Evolutionary conservation across 495 filamentous ascomycete genomes (phyloP).

Genomic region (Penicillium odoratum): DNA sequence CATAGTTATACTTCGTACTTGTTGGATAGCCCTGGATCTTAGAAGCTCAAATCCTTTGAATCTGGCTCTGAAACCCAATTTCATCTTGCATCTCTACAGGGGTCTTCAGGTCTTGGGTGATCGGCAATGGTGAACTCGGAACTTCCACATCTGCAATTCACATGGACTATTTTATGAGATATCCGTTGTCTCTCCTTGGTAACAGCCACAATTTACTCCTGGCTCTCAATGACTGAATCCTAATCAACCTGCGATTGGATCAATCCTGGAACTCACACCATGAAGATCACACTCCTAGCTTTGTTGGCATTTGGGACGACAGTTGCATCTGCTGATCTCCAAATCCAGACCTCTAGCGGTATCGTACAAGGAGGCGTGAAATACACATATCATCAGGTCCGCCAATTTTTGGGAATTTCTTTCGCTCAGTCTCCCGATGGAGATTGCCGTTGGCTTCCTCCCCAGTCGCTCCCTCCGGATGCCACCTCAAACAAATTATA

Average conservation of each 20-base stretch:
- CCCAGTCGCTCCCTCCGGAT: not conserved
- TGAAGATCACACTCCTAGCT: not conserved
- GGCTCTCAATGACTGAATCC: not conserved
- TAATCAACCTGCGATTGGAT: not conserved
- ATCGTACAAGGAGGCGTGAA: not conserved
- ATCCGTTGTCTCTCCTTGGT: not conserved
- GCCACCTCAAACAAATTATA: not conserved
- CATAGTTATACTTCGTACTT: not conserved
- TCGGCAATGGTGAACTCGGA: not conserved
- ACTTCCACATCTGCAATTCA: not conserved
- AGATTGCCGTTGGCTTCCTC: conserved; percentile 1
- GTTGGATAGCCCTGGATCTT: not conserved
- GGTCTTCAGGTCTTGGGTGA: not conserved
- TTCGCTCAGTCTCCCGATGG: conserved; percentile 1
- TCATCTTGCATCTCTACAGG: not conserved
- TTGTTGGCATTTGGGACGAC: not conserved
- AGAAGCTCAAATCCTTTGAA: not conserved
- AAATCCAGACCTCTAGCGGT: not conserved
- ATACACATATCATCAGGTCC: not conserved
- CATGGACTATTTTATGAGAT: not conserved
- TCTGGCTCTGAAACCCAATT: not conserved
- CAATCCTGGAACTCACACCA: not conserved
- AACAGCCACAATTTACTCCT: not conserved
- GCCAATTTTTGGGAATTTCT: not conserved
- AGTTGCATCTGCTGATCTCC: not conserved